Evolutionary conservation across 164 flowering plant species (phyloP).

Genomic region (Amborella trichopoda): DNA sequence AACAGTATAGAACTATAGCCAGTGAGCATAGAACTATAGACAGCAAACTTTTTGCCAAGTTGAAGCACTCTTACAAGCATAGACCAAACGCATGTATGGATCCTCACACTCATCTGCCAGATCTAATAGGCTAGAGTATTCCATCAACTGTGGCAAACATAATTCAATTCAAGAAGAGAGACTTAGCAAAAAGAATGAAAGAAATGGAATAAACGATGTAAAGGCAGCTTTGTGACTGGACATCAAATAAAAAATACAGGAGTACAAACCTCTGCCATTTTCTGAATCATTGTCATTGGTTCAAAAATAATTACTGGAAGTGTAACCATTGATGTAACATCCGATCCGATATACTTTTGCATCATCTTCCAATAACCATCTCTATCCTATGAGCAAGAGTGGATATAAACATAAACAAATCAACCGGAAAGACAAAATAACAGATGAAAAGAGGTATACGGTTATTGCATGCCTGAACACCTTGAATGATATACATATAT

Average conservation of each 20-base stretch:
- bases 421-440: too few relatives aligned
- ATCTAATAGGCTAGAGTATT: slow-evolving; percentile 56
- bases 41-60: too few relatives aligned
- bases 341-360: slow-evolving; percentile 64
- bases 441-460: too few relatives aligned
- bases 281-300: slow-evolving; percentile 78
- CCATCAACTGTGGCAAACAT: slow-evolving; percentile 45
- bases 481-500: too few relatives aligned
- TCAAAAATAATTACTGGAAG: slow-evolving; percentile 73
- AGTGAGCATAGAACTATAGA: not conserved
- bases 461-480: too few relatives aligned
- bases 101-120: slow-evolving; percentile 65
- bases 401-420: too few relatives aligned
- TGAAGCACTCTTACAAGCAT: slow-evolving; percentile 37
- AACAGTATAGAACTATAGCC: not conserved
- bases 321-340: slow-evolving; percentile 70
- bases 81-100: slow-evolving; percentile 66
- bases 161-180: not conserved
- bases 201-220: too few relatives aligned
- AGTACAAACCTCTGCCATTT: slow-evolving; percentile 60
- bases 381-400: slow-evolving; percentile 51
- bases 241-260: not conserved
- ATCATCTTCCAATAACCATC: slow-evolving; percentile 74
- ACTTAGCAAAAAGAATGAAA: not conserved
- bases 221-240: too few relatives aligned